Base-by-base conservation (phyloP, 768 basidiomycete genomes). In the Suillus subluteus region DNA sequence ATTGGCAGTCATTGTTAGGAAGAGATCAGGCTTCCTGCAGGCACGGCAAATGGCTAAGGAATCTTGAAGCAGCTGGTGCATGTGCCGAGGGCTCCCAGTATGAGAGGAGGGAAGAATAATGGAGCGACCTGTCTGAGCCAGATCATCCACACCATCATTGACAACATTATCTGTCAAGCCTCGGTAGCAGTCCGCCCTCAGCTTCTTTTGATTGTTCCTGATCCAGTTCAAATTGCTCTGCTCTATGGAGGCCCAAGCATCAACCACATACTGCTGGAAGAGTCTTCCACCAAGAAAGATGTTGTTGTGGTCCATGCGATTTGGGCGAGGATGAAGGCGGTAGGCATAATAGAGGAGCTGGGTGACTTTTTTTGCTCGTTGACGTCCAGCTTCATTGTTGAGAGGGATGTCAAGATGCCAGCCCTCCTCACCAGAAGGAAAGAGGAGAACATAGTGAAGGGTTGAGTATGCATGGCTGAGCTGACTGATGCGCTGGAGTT, bases 1-100 rank as follows among this genome's bases (percentile, higher is more conserved):
- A 75, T 87, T 88, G 9, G 79, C 75, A 12, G 86, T 88, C 75
- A 87, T 80, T 0, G 85, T 88, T 0, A 87, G 63, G 55, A 87
- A 87, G 1, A 87, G 67, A 58, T 86, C 82, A 12, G 79, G 72
- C 8, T 79, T 80, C 1, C 68, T 67, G 54, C 71, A 82, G 44
- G 76, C 70, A 0, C 79, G 69, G 12, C 76, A 79, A 32, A 88
- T 74, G 0, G 86, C 83, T 74, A 87, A 74, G 0, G 82, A 71
- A 66, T 87, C 84, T 35, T 86, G 82, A 43, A 78, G 82, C 0
- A 73, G 69, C 61, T 83, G 80, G 0, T 75, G 69, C 83, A 87
- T 85, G 41, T 83, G 67, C 0, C 77, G 66, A n/a, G 82, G 70
- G 6, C 84, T 74, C 9, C 81, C 82, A n/a, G 69, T 73, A 68